A percentile compares a stretch with the other conserved stretches of the same genome.
Evolutionary conservation across 2,329 filamentous ascomycete species (phyloP).

Genomic region (Corinectria fuckeliana): DNA sequence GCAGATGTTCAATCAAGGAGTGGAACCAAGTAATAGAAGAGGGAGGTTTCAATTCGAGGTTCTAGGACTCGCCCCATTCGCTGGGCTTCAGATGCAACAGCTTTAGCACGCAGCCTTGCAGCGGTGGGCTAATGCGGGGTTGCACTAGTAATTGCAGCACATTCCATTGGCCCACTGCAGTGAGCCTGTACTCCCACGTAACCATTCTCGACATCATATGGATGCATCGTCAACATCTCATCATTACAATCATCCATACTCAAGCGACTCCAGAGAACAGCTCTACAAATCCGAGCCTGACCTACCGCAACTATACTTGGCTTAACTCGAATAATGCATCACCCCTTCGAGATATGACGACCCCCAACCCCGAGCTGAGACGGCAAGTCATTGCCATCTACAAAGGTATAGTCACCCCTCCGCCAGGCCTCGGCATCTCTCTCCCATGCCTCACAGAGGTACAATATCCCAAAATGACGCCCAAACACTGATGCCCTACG

Average conservation of each 20-base stretch:
- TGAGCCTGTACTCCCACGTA: neutral
- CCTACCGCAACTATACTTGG: neutral
- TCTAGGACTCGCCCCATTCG: neutral
- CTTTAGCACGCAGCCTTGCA: constrained; percentile 23
- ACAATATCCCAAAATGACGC: neutral
- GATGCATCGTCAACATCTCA: neutral
- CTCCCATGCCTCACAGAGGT: neutral
- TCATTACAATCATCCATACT: neutral
- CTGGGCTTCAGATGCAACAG: constrained; percentile 1
- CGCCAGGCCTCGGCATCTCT: neutral
- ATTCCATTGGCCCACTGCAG: neutral
- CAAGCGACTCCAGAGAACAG: neutral
- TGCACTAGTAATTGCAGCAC: too few species aligned
- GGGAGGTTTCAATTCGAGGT: neutral
- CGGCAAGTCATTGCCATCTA: constrained; percentile 84
- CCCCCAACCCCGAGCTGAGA: constrained; percentile 65
- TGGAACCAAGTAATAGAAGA: neutral
- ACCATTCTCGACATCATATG: neutral
- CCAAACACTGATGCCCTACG: neutral
- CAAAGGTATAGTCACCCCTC: constrained; percentile 69
- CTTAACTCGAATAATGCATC: neutral
- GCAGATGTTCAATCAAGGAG: neutral
- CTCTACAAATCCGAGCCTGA: neutral
- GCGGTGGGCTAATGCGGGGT: constrained; percentile 28
- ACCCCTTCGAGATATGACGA: constrained; percentile 29